Evolutionary conservation across 192 early-diverging fungal species (phyloP).

Genomic region (Radiomyces spectabilis): DNA sequence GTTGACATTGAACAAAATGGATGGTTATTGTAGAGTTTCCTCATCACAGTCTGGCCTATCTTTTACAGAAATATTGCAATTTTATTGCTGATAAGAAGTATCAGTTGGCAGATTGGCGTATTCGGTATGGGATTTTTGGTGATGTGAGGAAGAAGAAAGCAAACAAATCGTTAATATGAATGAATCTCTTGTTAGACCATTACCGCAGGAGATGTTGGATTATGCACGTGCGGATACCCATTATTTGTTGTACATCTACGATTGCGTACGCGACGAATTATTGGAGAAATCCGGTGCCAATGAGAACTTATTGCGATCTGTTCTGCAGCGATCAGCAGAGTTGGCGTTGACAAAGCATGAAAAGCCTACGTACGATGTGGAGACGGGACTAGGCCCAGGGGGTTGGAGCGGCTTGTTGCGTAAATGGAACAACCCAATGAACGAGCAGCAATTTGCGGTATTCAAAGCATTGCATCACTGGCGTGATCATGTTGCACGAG

Average conservation of each 20-base stretch:
- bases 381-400: constrained; percentile 61
- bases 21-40: constrained; percentile 45
- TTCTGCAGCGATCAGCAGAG: constrained; percentile 56
- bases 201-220: constrained; percentile 84
- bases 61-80: constrained; percentile 73
- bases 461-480: constrained; percentile 88
- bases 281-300: constrained; percentile 54
- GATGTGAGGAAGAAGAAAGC: no score
- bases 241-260: constrained; percentile 91
- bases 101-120: constrained; percentile 97
- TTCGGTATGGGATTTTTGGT: constrained; percentile 48
- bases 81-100: constrained; percentile 86
- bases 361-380: constrained; percentile 82
- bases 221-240: constrained; percentile 97
- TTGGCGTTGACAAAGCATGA: constrained; percentile 64
- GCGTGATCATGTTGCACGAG: constrained; percentile 83
- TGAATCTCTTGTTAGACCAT: constrained; percentile 48
- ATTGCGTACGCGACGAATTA: constrained; percentile 83
- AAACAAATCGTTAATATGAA: neutral
- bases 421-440: constrained; percentile 56
- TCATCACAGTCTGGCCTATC: constrained; percentile 72
- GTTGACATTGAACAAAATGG: neutral
- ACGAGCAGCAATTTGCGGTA: constrained; percentile 57
- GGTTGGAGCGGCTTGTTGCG: constrained; percentile 72
- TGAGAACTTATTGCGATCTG: constrained; percentile 56